phyloP scores from a whole-genome alignment of 371 early-diverging fungal genomes.

The Mitosporidium daphniae region DNA sequence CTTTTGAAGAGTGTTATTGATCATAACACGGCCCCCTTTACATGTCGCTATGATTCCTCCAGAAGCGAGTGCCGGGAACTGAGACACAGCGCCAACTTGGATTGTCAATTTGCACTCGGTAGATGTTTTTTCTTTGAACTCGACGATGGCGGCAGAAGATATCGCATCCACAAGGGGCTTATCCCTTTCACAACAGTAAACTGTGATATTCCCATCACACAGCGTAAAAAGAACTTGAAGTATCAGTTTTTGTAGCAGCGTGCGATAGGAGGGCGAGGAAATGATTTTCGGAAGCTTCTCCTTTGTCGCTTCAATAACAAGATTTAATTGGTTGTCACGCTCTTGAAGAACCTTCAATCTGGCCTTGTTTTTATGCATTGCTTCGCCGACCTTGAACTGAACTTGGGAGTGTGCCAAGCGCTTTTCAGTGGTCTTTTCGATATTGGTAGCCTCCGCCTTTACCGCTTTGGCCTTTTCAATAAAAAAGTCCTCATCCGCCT shows the following conservation, averaged over 20 bases:
- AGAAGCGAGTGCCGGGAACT: too few relatives aligned
- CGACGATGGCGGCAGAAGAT: background rate
- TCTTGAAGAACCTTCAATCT: constrained; percentile 45
- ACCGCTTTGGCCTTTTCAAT: constrained; percentile 85
- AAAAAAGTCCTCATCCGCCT: constrained; percentile 90
- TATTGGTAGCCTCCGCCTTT: constrained; percentile 43
- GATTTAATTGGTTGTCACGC: constrained; percentile 40
- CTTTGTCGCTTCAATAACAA: constrained; percentile 24
- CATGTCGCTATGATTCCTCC: constrained; percentile 55
- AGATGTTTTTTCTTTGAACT: background rate
- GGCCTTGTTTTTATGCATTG: constrained; percentile 67
- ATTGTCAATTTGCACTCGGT: too few relatives aligned
- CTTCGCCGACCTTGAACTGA: constrained; percentile 35
- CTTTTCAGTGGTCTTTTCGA: constrained; percentile 47
- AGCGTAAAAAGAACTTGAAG: constrained; percentile 16
- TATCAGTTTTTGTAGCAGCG: constrained; percentile 24
- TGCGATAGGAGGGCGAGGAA: constrained; percentile 16
- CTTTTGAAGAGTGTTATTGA: constrained; percentile 49
- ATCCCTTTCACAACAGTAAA: constrained; percentile 1
- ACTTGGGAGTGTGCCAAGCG: constrained; percentile 59
- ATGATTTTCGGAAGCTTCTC: too few relatives aligned
- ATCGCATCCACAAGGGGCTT: constrained; percentile 1
- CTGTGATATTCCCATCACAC: background rate
- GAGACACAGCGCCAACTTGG: too few relatives aligned
- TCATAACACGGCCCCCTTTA: constrained; percentile 28